Conservation (phyloP, 306 rosid species). For the Corylus avellana region DNA sequence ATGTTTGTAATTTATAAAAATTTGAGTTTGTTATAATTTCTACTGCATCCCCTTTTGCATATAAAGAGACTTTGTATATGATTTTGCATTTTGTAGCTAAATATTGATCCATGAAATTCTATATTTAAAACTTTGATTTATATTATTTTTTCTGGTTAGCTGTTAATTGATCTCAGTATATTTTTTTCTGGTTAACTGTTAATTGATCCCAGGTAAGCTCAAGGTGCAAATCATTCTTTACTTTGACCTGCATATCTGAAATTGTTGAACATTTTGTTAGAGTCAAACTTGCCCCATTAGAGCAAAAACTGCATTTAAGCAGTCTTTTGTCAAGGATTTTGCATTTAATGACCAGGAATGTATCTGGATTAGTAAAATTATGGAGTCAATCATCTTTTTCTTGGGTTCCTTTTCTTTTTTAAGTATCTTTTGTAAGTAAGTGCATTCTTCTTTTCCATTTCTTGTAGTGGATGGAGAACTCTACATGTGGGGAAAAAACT, state of each 20-base stretch:
- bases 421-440: background rate
- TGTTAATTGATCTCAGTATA: background rate
- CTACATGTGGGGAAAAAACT: conserved; percentile 90
- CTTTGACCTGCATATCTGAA: background rate
- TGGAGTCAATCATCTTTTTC: background rate
- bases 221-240: background rate
- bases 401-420: background rate
- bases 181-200: background rate
- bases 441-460: background rate
- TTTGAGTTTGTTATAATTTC: background rate
- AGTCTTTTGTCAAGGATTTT: background rate
- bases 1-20: background rate
- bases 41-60: background rate
- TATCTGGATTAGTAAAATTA: background rate
- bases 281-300: background rate
- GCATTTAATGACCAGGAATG: background rate
- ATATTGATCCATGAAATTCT: background rate
- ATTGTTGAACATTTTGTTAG: background rate
- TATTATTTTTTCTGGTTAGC: background rate
- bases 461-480: conserved; percentile 80
- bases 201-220: background rate
- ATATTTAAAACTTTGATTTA: background rate
- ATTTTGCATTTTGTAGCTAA: background rate
- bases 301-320: background rate
- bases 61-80: background rate